Evolutionary conservation across 176 grass and related monocot species (phyloP).

Genomic region (Saccharum officinarum): DNA sequence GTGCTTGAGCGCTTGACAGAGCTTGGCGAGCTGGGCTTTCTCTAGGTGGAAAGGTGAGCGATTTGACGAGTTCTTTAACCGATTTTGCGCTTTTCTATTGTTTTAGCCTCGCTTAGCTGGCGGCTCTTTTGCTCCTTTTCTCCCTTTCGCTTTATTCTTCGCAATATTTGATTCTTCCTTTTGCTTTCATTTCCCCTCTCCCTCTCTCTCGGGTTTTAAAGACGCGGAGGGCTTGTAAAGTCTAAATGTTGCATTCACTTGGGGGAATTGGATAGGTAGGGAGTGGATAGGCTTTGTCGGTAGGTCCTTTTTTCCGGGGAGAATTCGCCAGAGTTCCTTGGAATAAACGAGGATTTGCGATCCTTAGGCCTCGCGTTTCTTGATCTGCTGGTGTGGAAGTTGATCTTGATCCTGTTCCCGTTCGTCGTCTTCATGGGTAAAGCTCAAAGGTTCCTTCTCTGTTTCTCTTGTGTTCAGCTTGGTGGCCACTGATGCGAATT

Average conservation of each 20-base stretch:
- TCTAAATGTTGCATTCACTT: conserved; percentile 33
- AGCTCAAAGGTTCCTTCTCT: not conserved
- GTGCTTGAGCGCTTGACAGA: conserved; percentile 31
- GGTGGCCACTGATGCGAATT: not conserved
- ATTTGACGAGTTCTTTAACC: conserved; percentile 29
- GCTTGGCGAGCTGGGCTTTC: conserved; percentile 19
- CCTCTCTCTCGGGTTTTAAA: not conserved
- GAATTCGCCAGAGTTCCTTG: conserved; percentile 5
- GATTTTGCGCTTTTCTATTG: not conserved
- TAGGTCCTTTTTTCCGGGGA: not conserved
- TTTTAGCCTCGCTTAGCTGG: conserved; percentile 16
- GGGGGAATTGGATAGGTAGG: conserved; percentile 34
- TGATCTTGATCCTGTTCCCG: conserved; percentile 10
- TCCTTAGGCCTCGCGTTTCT: not conserved
- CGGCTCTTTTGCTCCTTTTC: not conserved
- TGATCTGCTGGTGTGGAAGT: conserved; percentile 25
- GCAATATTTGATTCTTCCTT: conserved; percentile 30
- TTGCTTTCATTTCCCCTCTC: conserved; percentile 5
- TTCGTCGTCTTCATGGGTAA: conserved; percentile 36
- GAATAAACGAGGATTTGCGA: conserved; percentile 20
- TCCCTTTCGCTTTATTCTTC: conserved; percentile 43
- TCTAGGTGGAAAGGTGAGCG: conserved; percentile 33
- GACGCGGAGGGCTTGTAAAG: not conserved
- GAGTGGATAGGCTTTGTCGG: conserved; percentile 28
- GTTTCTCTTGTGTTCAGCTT: not conserved